phyloP scores from a whole-genome alignment of 2,329 filamentous ascomycete genomes.

The Nigrospora oryzae region DNA sequence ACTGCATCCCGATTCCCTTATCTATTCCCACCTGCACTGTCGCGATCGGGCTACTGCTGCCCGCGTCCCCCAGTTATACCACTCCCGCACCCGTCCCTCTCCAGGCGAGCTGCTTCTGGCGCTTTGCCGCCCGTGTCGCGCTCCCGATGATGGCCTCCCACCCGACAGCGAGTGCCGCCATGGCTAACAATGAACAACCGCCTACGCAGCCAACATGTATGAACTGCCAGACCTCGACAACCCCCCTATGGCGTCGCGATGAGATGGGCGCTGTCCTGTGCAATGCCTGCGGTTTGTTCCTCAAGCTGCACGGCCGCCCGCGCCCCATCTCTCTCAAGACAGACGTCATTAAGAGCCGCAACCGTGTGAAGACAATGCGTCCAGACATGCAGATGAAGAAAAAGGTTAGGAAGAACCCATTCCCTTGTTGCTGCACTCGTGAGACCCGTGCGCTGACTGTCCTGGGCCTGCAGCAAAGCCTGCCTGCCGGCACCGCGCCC shows the following conservation, averaged over 20 bases:
- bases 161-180: constrained; percentile 36
- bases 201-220: constrained; percentile 85
- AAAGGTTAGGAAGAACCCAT: constrained; percentile 44
- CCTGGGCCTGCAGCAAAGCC: constrained; percentile 26
- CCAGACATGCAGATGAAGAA: constrained; percentile 73
- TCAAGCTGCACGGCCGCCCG: constrained; percentile 90
- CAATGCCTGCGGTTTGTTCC: constrained; percentile 95
- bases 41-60: neutral
- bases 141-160: constrained; percentile 23
- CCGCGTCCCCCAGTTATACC: neutral
- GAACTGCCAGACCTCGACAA: constrained; percentile 93
- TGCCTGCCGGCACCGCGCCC: constrained; percentile 17
- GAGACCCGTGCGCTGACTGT: neutral
- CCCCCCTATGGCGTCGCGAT: constrained; percentile 94
- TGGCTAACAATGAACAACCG: constrained; percentile 48
- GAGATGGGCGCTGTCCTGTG: constrained; percentile 92
- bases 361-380: constrained; percentile 83
- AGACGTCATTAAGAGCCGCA: constrained; percentile 98
- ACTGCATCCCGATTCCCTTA: no score
- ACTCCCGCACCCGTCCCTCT: neutral
- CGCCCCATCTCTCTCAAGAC: constrained; percentile 96
- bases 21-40: no score
- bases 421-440: neutral
- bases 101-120: neutral
- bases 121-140: no score